Evolutionary conservation across 495 filamentous ascomycete genomes (phyloP).

Genomic region (Podospora pseudopauciseta): DNA sequence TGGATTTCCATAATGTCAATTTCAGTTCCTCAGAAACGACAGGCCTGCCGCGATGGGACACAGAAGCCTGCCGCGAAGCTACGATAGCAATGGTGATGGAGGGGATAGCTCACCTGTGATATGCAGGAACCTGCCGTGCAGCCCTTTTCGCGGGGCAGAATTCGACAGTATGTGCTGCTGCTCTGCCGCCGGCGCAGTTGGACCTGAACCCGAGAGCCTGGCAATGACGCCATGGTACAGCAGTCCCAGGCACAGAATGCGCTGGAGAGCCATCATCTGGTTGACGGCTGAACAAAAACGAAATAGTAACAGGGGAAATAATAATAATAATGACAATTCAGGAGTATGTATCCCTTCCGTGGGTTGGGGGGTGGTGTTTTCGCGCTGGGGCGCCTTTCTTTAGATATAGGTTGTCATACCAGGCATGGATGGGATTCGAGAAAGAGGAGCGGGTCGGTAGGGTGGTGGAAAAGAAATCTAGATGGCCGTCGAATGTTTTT

Average conservation of each 20-base stretch:
- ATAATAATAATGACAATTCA: background rate
- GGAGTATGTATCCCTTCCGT: background rate
- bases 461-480: constrained; percentile 11
- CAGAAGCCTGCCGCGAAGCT: constrained; percentile 6
- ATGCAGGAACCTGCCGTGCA: constrained; percentile 86
- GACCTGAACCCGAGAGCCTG: constrained; percentile 17
- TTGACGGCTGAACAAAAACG: constrained; percentile 8
- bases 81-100: constrained; percentile 14
- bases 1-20: constrained; percentile 6
- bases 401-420: constrained; percentile 10
- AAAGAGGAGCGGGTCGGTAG: constrained; percentile 4
- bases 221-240: constrained; percentile 39
- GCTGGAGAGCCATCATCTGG: constrained; percentile 22
- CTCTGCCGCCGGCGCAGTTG: constrained; percentile 10
- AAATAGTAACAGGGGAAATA: background rate
- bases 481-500: constrained; percentile 3
- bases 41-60: background rate
- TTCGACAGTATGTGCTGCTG: background rate
- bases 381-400: constrained; percentile 8
- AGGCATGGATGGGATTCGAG: background rate
- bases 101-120: constrained; percentile 68
- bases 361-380: background rate
- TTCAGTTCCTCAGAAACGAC: background rate
- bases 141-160: constrained; percentile 39
- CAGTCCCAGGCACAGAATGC: constrained; percentile 25